These are phyloP conservation scores for Rhynchosporium agropyri DNA, from an alignment of 2,329 filamentous ascomycete species.

Conservation along the genomic window DNA sequence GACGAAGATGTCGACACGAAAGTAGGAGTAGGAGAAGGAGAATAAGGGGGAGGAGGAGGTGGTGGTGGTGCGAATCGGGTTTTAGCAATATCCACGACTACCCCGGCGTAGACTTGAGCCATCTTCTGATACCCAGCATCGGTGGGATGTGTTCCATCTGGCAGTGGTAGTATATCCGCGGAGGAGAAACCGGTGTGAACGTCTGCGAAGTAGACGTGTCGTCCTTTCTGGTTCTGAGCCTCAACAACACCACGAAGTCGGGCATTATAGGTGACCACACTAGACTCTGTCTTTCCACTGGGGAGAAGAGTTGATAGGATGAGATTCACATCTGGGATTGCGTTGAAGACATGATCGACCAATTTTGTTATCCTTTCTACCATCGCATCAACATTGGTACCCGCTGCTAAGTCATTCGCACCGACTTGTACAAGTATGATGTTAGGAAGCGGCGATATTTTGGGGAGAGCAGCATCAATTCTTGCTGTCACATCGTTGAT, in stretches of 20 bases:
- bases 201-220: conserved; percentile 18
- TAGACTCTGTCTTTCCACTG: neutral
- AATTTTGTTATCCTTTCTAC: conserved; percentile 8
- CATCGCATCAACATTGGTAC: neutral
- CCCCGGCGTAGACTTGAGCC: conserved; percentile 5
- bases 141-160: conserved; percentile 13
- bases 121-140: conserved; percentile 13
- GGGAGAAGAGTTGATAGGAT: conserved; percentile 10
- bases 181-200: conserved; percentile 9
- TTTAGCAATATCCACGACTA: neutral
- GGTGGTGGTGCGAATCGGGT: conserved; percentile 2
- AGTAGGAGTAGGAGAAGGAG: neutral
- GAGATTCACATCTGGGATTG: conserved; percentile 1
- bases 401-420: conserved; percentile 4
- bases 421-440: conserved; percentile 15
- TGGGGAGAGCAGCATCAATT: neutral
- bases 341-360: conserved; percentile 5
- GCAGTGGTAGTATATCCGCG: conserved; percentile 2
- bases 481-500: conserved; percentile 9
- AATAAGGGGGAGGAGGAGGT: neutral
- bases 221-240: conserved; percentile 1
- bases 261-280: neutral
- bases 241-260: conserved; percentile 7
- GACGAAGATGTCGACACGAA: neutral
- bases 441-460: conserved; percentile 7